A percentile compares a stretch with the other conserved stretches of the same genome.
These are phyloP conservation scores for Dioszegia aurantiaca DNA, from an alignment of 768 basidiomycete species.

Conservation along the genomic window DNA sequence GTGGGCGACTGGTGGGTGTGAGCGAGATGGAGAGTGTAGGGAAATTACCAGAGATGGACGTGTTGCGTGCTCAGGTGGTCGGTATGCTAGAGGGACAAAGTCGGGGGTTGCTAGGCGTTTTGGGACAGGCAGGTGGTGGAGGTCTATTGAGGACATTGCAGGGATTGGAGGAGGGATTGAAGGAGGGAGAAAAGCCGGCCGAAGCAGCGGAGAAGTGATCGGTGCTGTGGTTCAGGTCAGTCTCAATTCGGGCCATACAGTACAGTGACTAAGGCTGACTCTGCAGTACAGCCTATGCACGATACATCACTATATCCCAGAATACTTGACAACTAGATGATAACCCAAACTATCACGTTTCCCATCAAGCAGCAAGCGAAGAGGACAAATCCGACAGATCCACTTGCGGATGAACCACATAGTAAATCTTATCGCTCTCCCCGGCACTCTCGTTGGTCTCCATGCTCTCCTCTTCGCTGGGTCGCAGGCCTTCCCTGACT, in stretches of 20 bases:
- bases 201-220: slow-evolving; percentile 11
- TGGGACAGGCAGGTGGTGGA: slow-evolving; percentile 69
- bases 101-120: slow-evolving; percentile 67
- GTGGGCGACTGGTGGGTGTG: slow-evolving; percentile 62
- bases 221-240: not conserved
- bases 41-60: slow-evolving; percentile 73
- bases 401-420: slow-evolving; percentile 66
- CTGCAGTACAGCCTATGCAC: not conserved
- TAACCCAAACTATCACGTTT: not conserved
- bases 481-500: slow-evolving; percentile 60
- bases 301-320: not conserved
- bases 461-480: slow-evolving; percentile 57
- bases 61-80: slow-evolving; percentile 75
- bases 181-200: slow-evolving; percentile 54
- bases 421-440: slow-evolving; percentile 69
- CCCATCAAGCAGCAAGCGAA: slow-evolving; percentile 14
- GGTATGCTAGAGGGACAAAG: slow-evolving; percentile 76
- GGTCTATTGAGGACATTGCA: slow-evolving; percentile 69
- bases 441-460: slow-evolving; percentile 55
- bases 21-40: slow-evolving; percentile 64
- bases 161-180: slow-evolving; percentile 67
- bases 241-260: too few relatives aligned
- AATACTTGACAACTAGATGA: not conserved
- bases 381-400: slow-evolving; percentile 44
- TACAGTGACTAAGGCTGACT: too few relatives aligned